A percentile compares a stretch with the other conserved stretches of the same genome.
These are phyloP conservation scores for Curvularia verruculosa DNA, from an alignment of 2,329 filamentous ascomycete species.

Conservation along the genomic window DNA sequence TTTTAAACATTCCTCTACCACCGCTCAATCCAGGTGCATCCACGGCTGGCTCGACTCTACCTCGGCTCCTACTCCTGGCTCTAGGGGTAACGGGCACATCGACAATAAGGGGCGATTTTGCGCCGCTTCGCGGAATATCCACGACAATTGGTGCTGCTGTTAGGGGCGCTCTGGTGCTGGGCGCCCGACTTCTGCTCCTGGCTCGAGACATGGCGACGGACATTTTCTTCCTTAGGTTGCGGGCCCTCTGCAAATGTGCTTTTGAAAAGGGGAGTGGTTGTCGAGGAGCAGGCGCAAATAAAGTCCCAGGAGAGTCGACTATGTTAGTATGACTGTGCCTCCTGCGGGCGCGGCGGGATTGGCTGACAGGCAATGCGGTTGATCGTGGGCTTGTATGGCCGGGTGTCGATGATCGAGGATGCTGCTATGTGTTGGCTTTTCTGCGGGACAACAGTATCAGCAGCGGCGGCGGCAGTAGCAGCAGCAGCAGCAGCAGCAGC, in stretches of 20 bases:
- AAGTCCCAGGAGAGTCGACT: slow-evolving; percentile 30
- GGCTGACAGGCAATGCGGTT: slow-evolving; percentile 18
- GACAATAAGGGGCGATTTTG: slow-evolving; percentile 38
- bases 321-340: slow-evolving; percentile 30
- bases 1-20: slow-evolving; percentile 49
- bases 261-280: slow-evolving; percentile 28
- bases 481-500: slow-evolving; percentile 4
- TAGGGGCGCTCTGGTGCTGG: slow-evolving; percentile 33
- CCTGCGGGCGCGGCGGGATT: slow-evolving; percentile 19
- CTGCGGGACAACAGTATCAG: slow-evolving; percentile 6
- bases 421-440: slow-evolving; percentile 14
- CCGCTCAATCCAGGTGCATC: slow-evolving; percentile 44
- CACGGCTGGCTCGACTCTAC: slow-evolving; percentile 29
- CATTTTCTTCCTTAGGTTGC: slow-evolving; percentile 25
- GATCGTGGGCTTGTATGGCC: slow-evolving; percentile 8
- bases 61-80: slow-evolving; percentile 35
- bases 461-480: slow-evolving; percentile 1
- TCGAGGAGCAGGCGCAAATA: slow-evolving; percentile 28
- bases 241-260: slow-evolving; percentile 22
- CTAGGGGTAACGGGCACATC: slow-evolving; percentile 33
- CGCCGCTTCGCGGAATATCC: slow-evolving; percentile 29
- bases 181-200: slow-evolving; percentile 39
- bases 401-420: slow-evolving; percentile 13
- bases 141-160: slow-evolving; percentile 34
- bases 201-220: slow-evolving; percentile 38